A percentile compares a stretch with the other conserved stretches of the same genome.
Evolutionary conservation across 2,329 filamentous ascomycete species (phyloP).

Genomic region (Westerdykella ornata): DNA sequence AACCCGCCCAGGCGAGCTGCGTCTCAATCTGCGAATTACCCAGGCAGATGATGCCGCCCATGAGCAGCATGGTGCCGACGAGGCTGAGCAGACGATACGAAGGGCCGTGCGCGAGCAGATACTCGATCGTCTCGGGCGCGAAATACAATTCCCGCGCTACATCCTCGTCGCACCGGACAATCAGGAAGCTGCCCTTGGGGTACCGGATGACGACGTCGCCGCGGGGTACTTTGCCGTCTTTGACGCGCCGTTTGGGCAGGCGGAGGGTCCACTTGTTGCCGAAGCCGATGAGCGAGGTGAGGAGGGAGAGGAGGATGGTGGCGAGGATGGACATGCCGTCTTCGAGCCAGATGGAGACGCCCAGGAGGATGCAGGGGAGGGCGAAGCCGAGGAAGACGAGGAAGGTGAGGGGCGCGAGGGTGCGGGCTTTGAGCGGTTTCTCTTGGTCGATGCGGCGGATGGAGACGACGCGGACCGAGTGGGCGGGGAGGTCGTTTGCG

Average conservation of each 20-base stretch:
- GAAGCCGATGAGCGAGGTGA: conserved; percentile 46
- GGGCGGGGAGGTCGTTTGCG: conserved; percentile 31
- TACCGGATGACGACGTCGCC: conserved; percentile 48
- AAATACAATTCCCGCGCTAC: conserved; percentile 48
- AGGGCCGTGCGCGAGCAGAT: conserved; percentile 37
- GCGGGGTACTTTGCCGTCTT: conserved; percentile 28
- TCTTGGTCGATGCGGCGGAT: conserved; percentile 29
- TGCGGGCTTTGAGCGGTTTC: conserved; percentile 39
- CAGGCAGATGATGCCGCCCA: conserved; percentile 48
- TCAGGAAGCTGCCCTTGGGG: conserved; percentile 46
- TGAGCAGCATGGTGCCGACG: conserved; percentile 46
- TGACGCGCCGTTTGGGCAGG: conserved; percentile 35
- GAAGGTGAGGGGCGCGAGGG: conserved; percentile 41
- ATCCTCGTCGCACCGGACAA: conserved; percentile 46
- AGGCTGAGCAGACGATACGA: conserved; percentile 45
- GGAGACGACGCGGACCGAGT: conserved; percentile 38
- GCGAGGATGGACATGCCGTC: conserved; percentile 49
- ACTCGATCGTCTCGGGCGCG: conserved; percentile 46
- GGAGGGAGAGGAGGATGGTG: conserved; percentile 42
- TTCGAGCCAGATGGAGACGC: conserved; percentile 39
- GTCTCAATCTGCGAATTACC: conserved; percentile 45
- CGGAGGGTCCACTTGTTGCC: conserved; percentile 46
- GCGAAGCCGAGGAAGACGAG: conserved; percentile 42
- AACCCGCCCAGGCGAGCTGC: conserved; percentile 46
- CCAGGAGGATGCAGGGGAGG: conserved; percentile 41